A percentile compares a stretch with the other conserved stretches of the same genome.
Evolutionary conservation across 2,329 filamentous ascomycete species (phyloP).

Genomic region (Aspergillus piperis): DNA sequence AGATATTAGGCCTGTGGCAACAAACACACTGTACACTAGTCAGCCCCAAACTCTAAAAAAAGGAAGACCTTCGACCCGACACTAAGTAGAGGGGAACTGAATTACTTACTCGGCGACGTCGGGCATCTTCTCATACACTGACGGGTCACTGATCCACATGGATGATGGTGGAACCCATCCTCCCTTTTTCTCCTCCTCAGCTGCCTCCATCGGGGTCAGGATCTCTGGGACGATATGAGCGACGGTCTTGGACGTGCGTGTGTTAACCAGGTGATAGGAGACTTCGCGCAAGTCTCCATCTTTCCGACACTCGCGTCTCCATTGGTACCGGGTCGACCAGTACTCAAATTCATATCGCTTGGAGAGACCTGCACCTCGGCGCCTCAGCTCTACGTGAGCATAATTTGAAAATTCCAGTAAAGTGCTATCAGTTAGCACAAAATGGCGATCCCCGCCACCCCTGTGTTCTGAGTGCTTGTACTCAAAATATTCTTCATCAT

Average conservation of each 20-base stretch:
- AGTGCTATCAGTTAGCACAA: slow-evolving; percentile 70
- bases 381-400: slow-evolving; percentile 80
- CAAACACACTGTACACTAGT: slow-evolving; percentile 66
- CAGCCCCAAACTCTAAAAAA: slow-evolving; percentile 12
- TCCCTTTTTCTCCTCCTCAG: slow-evolving; percentile 73
- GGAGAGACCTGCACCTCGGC: slow-evolving; percentile 63
- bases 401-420: slow-evolving; percentile 98
- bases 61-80: not conserved
- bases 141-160: slow-evolving; percentile 82
- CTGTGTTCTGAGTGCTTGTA: slow-evolving; percentile 17
- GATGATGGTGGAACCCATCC: slow-evolving; percentile 89
- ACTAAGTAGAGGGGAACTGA: not conserved
- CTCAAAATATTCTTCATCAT: slow-evolving; percentile 40
- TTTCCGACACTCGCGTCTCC: slow-evolving; percentile 73
- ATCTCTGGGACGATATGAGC: slow-evolving; percentile 85
- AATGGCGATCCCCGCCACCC: slow-evolving; percentile 15
- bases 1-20: slow-evolving; percentile 84
- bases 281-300: slow-evolving; percentile 64
- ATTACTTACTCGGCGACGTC: slow-evolving; percentile 82
- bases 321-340: slow-evolving; percentile 84
- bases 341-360: slow-evolving; percentile 91
- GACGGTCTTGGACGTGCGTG: slow-evolving; percentile 64
- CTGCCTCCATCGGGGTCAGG: slow-evolving; percentile 68
- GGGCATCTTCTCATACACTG: slow-evolving; percentile 67
- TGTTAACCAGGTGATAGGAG: slow-evolving; percentile 77